Percentiles rank a stretch among this genome's conserved stretches.
phyloP scores from a whole-genome alignment of 495 filamentous ascomycete genomes.

The Xylaria palmicola region DNA sequence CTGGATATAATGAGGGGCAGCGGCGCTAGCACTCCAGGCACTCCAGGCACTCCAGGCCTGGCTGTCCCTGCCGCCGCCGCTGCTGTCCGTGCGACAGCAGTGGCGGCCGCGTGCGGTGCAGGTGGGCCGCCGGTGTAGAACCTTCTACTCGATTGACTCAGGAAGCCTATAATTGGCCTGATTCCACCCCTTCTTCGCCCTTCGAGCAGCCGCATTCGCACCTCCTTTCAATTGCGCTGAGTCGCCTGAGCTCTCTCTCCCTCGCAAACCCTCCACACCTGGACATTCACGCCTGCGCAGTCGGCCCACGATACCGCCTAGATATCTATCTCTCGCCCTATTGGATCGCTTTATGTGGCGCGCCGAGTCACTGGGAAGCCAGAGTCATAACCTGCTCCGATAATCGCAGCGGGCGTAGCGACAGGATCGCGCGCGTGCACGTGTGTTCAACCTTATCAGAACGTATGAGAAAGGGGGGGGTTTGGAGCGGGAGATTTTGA shows the following conservation, averaged over 20 bases:
- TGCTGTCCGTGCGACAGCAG: neutral
- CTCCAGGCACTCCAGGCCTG: constrained; percentile 8
- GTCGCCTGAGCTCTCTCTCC: neutral
- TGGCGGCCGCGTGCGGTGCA: neutral
- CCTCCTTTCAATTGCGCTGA: constrained; percentile 1
- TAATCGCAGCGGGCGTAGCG: constrained; percentile 8
- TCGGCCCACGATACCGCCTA: neutral
- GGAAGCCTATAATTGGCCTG: constrained; percentile 32
- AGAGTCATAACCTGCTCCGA: constrained; percentile 8
- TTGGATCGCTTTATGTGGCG: neutral
- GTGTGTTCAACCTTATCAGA: neutral
- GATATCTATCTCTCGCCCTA: constrained; percentile 1
- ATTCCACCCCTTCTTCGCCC: constrained; percentile 15
- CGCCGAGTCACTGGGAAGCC: neutral
- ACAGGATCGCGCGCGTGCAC: neutral
- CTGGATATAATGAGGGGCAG: constrained; percentile 4
- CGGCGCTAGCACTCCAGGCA: neutral
- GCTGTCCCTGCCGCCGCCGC: neutral
- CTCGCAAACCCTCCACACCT: neutral
- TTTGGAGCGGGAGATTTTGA: constrained; percentile 2
- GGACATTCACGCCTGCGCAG: neutral
- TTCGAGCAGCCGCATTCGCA: constrained; percentile 13
- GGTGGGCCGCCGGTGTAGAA: constrained; percentile 25
- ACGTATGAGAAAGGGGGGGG: neutral
- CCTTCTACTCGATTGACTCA: constrained; percentile 38